A percentile compares a stretch with the other conserved stretches of the same genome.
These are phyloP conservation scores for Schizothecium vesticola DNA, from an alignment of 495 filamentous ascomycete species.

Conservation along the genomic window DNA sequence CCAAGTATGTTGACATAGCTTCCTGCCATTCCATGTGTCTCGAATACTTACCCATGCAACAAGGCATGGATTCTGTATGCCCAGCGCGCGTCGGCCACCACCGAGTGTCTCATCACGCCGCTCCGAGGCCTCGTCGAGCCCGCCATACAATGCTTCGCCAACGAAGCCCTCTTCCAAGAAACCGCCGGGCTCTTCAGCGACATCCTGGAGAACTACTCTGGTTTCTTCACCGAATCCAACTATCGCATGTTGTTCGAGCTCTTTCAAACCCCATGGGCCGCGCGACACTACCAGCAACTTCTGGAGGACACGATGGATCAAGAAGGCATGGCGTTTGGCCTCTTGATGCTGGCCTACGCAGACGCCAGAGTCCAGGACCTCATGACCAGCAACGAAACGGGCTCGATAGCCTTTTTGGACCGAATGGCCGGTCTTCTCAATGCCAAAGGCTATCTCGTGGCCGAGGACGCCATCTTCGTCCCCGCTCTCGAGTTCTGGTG, in stretches of 20 bases:
- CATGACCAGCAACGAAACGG: constrained; percentile 35
- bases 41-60: constrained; percentile 1
- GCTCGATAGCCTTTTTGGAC: constrained; percentile 59
- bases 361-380: constrained; percentile 54
- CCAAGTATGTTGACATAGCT: constrained; percentile 39
- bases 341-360: constrained; percentile 65
- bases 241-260: constrained; percentile 50
- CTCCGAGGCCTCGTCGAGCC: constrained; percentile 51
- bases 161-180: constrained; percentile 50
- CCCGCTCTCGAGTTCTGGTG: constrained; percentile 83
- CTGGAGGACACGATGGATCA: constrained; percentile 56
- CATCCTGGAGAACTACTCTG: constrained; percentile 56
- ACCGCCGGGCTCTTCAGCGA: constrained; percentile 62
- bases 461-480: constrained; percentile 72
- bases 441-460: constrained; percentile 54
- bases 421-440: constrained; percentile 38
- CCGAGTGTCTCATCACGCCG: constrained; percentile 47
- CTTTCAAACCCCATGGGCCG: constrained; percentile 52
- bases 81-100: constrained; percentile 52
- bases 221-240: constrained; percentile 54
- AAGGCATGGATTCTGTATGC: constrained; percentile 66
- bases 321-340: constrained; percentile 62
- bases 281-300: constrained; percentile 47
- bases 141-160: constrained; percentile 51
- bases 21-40: too few relatives aligned